Evolutionary conservation across 192 early-diverging fungal species (phyloP).

Genomic region (Coemansia sp.): DNA sequence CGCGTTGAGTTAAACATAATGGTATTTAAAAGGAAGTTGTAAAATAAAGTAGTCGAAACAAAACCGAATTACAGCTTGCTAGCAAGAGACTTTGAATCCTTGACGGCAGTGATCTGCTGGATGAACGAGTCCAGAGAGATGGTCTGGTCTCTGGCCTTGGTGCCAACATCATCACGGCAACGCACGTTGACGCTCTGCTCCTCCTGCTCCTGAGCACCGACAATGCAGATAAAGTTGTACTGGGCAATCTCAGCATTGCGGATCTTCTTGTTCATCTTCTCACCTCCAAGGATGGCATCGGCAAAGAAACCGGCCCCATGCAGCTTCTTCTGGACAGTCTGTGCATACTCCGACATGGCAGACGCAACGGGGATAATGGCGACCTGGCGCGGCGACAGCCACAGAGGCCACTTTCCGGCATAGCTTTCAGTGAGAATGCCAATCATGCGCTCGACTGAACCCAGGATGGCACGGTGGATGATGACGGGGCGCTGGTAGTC

Average conservation of each 20-base stretch:
- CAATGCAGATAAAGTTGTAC: constrained; percentile 97
- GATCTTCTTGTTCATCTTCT: constrained; percentile 97
- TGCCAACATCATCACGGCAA: constrained; percentile 78
- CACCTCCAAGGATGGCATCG: constrained; percentile 82
- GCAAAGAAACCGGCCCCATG: constrained; percentile 73
- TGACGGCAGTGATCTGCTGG: constrained; percentile 64
- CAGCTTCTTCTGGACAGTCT: constrained; percentile 64
- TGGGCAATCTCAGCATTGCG: constrained; percentile 89
- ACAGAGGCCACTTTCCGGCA: constrained; percentile 98
- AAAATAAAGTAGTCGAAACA: too few species aligned
- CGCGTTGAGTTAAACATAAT: too few species aligned
- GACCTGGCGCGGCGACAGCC: constrained; percentile 94
- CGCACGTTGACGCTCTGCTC: constrained; percentile 85
- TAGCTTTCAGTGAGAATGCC: constrained; percentile 95
- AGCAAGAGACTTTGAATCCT: constrained; percentile 56
- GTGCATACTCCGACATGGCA: constrained; percentile 77
- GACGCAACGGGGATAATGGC: constrained; percentile 84
- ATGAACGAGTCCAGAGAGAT: constrained; percentile 68
- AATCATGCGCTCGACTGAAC: constrained; percentile 93
- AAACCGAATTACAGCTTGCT: constrained; percentile 59
- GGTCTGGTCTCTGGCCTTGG: constrained; percentile 79
- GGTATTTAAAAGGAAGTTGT: too few species aligned
- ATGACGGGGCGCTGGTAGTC: constrained; percentile 86
- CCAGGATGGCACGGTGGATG: constrained; percentile 97
- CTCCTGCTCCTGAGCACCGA: constrained; percentile 79